Conservation (phyloP, 345 rosid species). For the Rhizophora apiculata region DNA sequence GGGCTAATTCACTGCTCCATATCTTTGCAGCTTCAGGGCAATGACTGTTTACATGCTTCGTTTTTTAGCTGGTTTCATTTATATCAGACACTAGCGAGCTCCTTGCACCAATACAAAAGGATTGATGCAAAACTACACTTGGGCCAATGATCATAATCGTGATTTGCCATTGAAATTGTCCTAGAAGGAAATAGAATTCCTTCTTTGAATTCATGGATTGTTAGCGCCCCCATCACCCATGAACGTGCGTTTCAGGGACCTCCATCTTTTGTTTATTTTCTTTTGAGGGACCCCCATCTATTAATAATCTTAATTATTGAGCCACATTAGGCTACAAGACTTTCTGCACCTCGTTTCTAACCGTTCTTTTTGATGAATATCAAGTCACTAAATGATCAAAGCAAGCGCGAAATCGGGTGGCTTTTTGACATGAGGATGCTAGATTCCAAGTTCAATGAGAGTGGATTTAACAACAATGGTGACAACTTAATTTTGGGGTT, state of each 20-base stretch:
- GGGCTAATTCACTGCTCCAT: neutral
- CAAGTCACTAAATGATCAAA: slow-evolving; percentile 9
- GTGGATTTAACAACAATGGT: neutral
- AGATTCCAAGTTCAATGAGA: slow-evolving; percentile 14
- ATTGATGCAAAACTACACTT: neutral
- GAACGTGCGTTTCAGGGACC: neutral
- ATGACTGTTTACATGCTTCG: slow-evolving; percentile 17
- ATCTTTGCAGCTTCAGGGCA: slow-evolving; percentile 22
- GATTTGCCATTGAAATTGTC: slow-evolving; percentile 7
- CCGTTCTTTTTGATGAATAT: slow-evolving; percentile 7
- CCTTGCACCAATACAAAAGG: too few relatives aligned
- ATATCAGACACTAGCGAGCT: too few relatives aligned
- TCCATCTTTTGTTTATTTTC: too few relatives aligned
- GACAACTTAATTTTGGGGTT: too few relatives aligned
- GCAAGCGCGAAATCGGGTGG: slow-evolving; percentile 13
- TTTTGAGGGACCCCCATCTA: slow-evolving; percentile 13
- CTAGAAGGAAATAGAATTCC: neutral
- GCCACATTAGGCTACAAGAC: neutral
- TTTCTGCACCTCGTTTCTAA: neutral
- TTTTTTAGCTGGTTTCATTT: neutral
- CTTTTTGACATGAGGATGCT: slow-evolving; percentile 9
- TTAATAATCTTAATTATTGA: slow-evolving; percentile 22
- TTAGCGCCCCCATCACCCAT: neutral
- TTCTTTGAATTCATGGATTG: neutral
- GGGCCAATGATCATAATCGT: slow-evolving; percentile 9